Evolutionary conservation across 2,329 filamentous ascomycete genomes (phyloP).

Genomic region (Periconia digitata): DNA sequence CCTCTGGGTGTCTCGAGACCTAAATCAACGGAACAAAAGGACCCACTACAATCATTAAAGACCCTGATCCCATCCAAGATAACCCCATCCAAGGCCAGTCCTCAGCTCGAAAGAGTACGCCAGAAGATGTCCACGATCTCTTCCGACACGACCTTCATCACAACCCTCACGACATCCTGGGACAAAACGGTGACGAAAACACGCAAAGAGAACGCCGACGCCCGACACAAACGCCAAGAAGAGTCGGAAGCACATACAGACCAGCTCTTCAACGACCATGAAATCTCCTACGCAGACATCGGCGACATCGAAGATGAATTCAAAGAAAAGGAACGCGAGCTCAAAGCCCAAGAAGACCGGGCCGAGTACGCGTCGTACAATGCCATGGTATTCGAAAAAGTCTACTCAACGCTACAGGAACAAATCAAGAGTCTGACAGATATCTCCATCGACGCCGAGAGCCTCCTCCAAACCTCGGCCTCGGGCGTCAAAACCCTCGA

Average conservation of each 20-base stretch:
- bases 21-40: slow-evolving; percentile 12
- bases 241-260: slow-evolving; percentile 57
- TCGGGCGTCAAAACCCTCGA: slow-evolving; percentile 24
- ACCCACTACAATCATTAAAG: slow-evolving; percentile 18
- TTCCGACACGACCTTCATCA: slow-evolving; percentile 20
- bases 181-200: slow-evolving; percentile 48
- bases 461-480: slow-evolving; percentile 25
- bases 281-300: slow-evolving; percentile 61
- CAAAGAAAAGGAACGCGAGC: slow-evolving; percentile 53
- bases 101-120: slow-evolving; percentile 24
- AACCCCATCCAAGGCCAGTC: slow-evolving; percentile 11
- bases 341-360: slow-evolving; percentile 56
- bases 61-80: slow-evolving; percentile 24
- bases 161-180: slow-evolving; percentile 42
- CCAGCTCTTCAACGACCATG: slow-evolving; percentile 57
- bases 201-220: slow-evolving; percentile 50
- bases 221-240: slow-evolving; percentile 53
- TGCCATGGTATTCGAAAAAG: slow-evolving; percentile 51
- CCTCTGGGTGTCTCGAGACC: slow-evolving; percentile 11
- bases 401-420: slow-evolving; percentile 52
- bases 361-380: slow-evolving; percentile 56
- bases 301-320: slow-evolving; percentile 58
- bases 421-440: slow-evolving; percentile 54
- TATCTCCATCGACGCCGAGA: slow-evolving; percentile 44
- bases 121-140: slow-evolving; percentile 16